These are phyloP conservation scores for Carex arenaria DNA, from an alignment of 202 grass and related monocot species.

Conservation along the genomic window DNA sequence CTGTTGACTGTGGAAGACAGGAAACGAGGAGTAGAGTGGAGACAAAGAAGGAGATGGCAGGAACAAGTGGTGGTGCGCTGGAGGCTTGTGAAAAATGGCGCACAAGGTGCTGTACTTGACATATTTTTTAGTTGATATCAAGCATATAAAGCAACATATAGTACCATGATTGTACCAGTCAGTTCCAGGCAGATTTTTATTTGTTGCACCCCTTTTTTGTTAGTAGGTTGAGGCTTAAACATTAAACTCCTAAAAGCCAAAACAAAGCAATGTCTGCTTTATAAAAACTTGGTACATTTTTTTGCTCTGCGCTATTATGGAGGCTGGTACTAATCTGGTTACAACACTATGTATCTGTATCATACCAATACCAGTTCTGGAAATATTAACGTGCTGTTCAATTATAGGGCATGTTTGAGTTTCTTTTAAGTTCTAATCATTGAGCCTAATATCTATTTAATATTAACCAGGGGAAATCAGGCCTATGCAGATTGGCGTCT, in stretches of 20 bases:
- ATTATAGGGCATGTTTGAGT: background rate
- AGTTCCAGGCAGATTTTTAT: conserved; percentile 4
- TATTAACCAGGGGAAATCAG: conserved; percentile 80
- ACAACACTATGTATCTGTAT: background rate
- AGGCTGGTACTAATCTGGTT: background rate
- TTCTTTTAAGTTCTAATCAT: conserved; percentile 16
- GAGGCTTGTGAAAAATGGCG: conserved; percentile 85
- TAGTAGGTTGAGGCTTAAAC: conserved; percentile 5
- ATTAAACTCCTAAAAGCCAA: background rate
- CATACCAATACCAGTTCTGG: background rate
- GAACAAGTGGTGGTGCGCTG: conserved; percentile 26
- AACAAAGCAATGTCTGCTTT: background rate
- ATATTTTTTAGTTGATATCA: conserved; percentile 25
- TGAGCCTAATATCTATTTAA: conserved; percentile 24
- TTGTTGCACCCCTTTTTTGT: background rate
- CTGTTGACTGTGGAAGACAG: background rate
- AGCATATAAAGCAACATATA: background rate
- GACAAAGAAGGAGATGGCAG: conserved; percentile 17
- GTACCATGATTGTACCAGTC: background rate
- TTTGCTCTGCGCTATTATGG: background rate
- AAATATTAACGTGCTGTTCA: background rate
- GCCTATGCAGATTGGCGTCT: conserved; percentile 81
- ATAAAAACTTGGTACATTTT: background rate
- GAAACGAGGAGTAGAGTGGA: conserved; percentile 35
- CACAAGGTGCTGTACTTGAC: conserved; percentile 49